Base-by-base conservation (phyloP, 225 moss, liverwort and hornwort genomes). In the Antitrichia curtipendula region DNA sequence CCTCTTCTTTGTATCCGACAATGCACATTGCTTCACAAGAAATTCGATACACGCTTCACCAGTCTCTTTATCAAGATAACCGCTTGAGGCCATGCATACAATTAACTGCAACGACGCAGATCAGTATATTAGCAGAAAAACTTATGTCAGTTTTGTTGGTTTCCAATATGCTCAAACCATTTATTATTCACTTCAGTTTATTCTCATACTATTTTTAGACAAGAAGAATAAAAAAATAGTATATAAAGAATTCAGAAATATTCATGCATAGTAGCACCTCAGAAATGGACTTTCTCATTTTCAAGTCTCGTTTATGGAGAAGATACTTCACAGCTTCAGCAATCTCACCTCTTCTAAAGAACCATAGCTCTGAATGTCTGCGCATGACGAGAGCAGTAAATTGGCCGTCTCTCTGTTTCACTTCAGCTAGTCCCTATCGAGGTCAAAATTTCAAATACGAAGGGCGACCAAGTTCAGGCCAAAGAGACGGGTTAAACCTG, bases 21-120 rank as follows among this genome's bases (percentile, higher is more conserved):
- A 91, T 81, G 96, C 96, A 89, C 94, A 98, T 72, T 96, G 98
- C 87, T 96, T 95, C 86, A 96, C 96, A 86, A 98, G 88, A 90
- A 95, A 98, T 87, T 96, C 96, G 78, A 96, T 92, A 82, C 90
- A 96, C 25, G 90, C 87, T 92, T 96, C 96, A 87, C 96, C 88
- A 68, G 89, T 95, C 82, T 96, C 94, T 76, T 90, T 90, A 75
- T 94, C 95, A 63, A 92, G 83, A 83, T 91, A 96, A 76, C 94
- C 93, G 81, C 91, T 92, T 75, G 96, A 96, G 69, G 95, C 96
- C 94, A 98, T 95, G 65, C 94, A 87, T 80, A 98, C 93, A 90
- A 95, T 88, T 78, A 98, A 90, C 98, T 98, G 95, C 90, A 93
- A 90, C 66, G 58, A 76, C 60, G 83, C 49, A 73, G 71, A 72